These are phyloP conservation scores for Parastagonospora nodorum DNA, from an alignment of 2,329 filamentous ascomycete species.

Conservation along the genomic window DNA sequence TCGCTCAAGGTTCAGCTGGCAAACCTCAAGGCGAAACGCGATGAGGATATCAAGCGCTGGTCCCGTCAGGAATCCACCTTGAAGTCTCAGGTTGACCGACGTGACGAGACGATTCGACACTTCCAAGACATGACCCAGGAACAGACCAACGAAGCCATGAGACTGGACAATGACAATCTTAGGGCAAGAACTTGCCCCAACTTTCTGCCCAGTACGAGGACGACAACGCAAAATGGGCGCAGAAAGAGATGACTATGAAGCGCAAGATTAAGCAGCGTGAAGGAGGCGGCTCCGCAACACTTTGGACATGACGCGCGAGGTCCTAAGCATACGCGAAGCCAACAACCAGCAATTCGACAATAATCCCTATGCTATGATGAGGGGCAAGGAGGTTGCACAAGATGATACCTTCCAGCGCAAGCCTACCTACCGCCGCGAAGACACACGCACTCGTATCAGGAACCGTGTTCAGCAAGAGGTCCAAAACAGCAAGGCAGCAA, in stretches of 20 bases:
- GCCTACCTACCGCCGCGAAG: conserved; percentile 37
- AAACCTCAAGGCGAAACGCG: conserved; percentile 72
- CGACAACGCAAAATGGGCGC: conserved; percentile 39
- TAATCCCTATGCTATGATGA: conserved; percentile 10
- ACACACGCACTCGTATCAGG: conserved; percentile 40
- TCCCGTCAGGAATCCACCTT: conserved; percentile 37
- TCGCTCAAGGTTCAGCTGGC: conserved; percentile 74
- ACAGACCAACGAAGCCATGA: conserved; percentile 46
- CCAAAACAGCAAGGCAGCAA: conserved; percentile 36
- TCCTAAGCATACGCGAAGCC: conserved; percentile 31
- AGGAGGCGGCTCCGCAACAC: conserved; percentile 30
- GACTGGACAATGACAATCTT: conserved; percentile 48
- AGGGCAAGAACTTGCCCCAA: conserved; percentile 44
- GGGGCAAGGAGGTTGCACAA: conserved; percentile 20
- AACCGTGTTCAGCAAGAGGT: conserved; percentile 41
- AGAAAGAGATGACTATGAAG: conserved; percentile 38
- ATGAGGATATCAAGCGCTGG: conserved; percentile 52
- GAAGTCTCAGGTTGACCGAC: conserved; percentile 38
- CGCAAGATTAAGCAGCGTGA: conserved; percentile 41
- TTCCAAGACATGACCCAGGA: conserved; percentile 45
- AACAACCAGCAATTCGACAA: conserved; percentile 22
- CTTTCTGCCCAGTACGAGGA: conserved; percentile 42
- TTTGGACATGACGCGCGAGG: conserved; percentile 39
- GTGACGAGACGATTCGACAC: conserved; percentile 47
- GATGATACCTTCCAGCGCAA: conserved; percentile 29